phyloP scores from a whole-genome alignment of 2,329 filamentous ascomycete genomes.

The Colletotrichum gigasporum region DNA sequence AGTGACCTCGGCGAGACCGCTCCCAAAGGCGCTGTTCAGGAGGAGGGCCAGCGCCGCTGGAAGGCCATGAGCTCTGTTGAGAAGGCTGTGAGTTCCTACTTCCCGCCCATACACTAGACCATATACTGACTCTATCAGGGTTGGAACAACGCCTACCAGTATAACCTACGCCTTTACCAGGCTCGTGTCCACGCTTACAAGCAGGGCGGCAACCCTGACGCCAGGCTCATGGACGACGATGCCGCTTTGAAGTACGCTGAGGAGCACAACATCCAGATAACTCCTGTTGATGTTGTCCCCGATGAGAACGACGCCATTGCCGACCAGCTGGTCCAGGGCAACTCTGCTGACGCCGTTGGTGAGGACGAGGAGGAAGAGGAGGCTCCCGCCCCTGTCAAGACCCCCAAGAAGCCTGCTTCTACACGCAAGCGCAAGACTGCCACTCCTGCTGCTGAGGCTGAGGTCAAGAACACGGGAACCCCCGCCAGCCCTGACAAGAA shows the following conservation, averaged over 20 bases:
- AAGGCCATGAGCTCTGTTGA: slow-evolving; percentile 77
- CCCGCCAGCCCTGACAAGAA: slow-evolving; percentile 70
- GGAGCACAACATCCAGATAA: slow-evolving; percentile 63
- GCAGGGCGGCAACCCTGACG: slow-evolving; percentile 64
- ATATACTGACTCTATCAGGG: slow-evolving; percentile 44
- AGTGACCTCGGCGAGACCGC: slow-evolving; percentile 78
- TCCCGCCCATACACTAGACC: background rate
- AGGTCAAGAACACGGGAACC: slow-evolving; percentile 47
- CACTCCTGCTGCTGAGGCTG: slow-evolving; percentile 53
- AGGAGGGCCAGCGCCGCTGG: slow-evolving; percentile 90
- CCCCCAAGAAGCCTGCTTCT: slow-evolving; percentile 63
- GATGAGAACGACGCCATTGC: slow-evolving; percentile 63
- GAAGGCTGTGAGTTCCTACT: slow-evolving; percentile 62
- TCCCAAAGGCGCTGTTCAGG: slow-evolving; percentile 86
- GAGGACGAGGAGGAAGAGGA: slow-evolving; percentile 53
- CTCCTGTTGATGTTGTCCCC: slow-evolving; percentile 56
- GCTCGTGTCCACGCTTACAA: slow-evolving; percentile 73
- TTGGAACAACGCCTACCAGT: slow-evolving; percentile 74
- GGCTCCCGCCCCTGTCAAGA: slow-evolving; percentile 59
- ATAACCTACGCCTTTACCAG: slow-evolving; percentile 73
- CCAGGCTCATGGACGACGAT: slow-evolving; percentile 69
- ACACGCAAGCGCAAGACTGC: slow-evolving; percentile 67
- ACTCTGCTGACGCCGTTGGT: slow-evolving; percentile 46
- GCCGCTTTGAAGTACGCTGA: slow-evolving; percentile 71
- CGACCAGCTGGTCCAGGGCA: slow-evolving; percentile 64